These are phyloP conservation scores for Besnoitia besnoiti DNA, from an alignment of 169 alveolate genomes.

Conservation along the genomic window DNA sequence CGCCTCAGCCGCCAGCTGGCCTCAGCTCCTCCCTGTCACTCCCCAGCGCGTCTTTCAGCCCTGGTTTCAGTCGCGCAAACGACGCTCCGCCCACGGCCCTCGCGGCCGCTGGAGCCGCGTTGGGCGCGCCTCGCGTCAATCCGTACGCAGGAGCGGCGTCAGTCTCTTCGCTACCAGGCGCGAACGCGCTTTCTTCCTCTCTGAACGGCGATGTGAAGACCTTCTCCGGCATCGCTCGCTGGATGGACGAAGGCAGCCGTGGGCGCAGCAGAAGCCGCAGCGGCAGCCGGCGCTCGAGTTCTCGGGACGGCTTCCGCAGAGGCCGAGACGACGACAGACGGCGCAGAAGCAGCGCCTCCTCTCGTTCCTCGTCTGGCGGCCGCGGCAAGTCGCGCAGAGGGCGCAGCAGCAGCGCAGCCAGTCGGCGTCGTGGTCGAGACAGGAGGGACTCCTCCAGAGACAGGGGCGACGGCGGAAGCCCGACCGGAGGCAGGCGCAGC, in stretches of 20 bases:
- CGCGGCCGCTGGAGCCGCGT: too few species aligned
- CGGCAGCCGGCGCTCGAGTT: neutral
- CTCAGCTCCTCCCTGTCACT: too few species aligned
- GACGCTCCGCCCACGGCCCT: neutral
- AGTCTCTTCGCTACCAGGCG: neutral
- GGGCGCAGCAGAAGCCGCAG: slow-evolving; percentile 25
- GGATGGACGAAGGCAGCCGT: neutral
- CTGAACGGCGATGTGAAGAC: neutral
- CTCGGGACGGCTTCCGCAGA: neutral
- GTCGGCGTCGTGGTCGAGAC: neutral
- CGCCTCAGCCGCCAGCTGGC: neutral
- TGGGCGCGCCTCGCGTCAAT: too few species aligned
- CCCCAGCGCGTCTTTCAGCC: neutral
- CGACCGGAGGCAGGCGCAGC: too few species aligned
- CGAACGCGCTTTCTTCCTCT: too few species aligned
- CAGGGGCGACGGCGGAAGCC: too few species aligned
- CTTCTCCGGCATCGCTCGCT: neutral
- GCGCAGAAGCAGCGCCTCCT: neutral
- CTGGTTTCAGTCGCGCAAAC: neutral
- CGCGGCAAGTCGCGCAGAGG: neutral
- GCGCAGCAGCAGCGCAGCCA: neutral
- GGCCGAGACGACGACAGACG: neutral
- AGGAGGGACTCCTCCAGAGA: neutral
- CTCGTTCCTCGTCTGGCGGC: neutral
- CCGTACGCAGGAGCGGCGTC: too few species aligned